Conservation (phyloP, 2,329 filamentous ascomycete species). For the Xylariaceae sp. region DNA sequence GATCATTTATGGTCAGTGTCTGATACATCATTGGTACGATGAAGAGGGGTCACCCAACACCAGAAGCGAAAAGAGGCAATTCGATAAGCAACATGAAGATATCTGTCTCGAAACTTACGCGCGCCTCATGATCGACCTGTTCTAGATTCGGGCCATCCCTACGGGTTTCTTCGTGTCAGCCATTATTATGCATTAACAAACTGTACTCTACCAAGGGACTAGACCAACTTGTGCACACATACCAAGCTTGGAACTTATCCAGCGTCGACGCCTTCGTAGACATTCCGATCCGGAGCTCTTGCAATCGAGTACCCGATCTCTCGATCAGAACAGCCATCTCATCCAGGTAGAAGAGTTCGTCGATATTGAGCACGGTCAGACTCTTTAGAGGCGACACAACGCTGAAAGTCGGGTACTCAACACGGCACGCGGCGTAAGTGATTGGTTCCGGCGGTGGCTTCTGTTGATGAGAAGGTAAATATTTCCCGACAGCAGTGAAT, state of each 20-base stretch:
- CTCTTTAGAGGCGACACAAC: slow-evolving; percentile 72
- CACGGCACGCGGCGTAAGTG: slow-evolving; percentile 52
- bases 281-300: slow-evolving; percentile 73
- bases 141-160: slow-evolving; percentile 56
- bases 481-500: slow-evolving; percentile 20
- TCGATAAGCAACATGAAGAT: no score
- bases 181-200: no score
- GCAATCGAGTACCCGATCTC: slow-evolving; percentile 62
- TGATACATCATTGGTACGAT: no score
- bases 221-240: no score
- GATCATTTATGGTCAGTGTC: no score
- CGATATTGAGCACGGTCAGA: slow-evolving; percentile 75
- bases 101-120: no score
- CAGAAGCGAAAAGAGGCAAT: no score
- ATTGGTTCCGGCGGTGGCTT: slow-evolving; percentile 38
- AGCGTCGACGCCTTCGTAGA: slow-evolving; percentile 45
- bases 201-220: no score
- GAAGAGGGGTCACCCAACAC: no score
- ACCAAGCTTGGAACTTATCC: slow-evolving; percentile 60
- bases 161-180: no score
- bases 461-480: slow-evolving; percentile 27
- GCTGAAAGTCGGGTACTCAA: slow-evolving; percentile 79
- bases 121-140: slow-evolving; percentile 59
- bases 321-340: slow-evolving; percentile 78
- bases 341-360: slow-evolving; percentile 78